phyloP scores from a whole-genome alignment of 1,139 yeast species.

The Kodamaea sp. region DNA sequence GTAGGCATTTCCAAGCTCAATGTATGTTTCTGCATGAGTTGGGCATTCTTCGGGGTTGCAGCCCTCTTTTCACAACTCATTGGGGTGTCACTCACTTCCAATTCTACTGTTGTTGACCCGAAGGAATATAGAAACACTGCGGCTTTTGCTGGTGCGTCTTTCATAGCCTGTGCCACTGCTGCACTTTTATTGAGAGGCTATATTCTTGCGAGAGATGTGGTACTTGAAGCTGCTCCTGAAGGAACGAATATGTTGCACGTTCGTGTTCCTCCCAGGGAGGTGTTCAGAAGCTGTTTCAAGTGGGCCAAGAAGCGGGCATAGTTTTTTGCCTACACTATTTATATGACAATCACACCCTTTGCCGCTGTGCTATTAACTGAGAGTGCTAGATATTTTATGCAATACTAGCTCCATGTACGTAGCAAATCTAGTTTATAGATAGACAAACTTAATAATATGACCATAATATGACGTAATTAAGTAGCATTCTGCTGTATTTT shows the following conservation, averaged over 20 bases:
- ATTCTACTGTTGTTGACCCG: not conserved
- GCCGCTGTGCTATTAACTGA: too few relatives aligned
- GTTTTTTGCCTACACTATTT: too few relatives aligned
- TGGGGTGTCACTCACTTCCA: constrained; percentile 4
- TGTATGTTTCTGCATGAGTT: constrained; percentile 8
- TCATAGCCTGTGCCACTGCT: constrained; percentile 4
- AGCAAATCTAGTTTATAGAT: too few relatives aligned
- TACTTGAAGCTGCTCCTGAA: not conserved
- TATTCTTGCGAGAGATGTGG: constrained; percentile 5
- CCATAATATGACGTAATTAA: too few relatives aligned
- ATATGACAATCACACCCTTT: too few relatives aligned
- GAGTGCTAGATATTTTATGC: too few relatives aligned
- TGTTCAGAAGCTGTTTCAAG: constrained; percentile 6
- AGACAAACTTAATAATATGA: too few relatives aligned
- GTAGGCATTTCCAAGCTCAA: constrained; percentile 9
- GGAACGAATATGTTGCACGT: constrained; percentile 1
- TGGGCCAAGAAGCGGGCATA: constrained; percentile 9
- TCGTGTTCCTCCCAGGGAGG: constrained; percentile 7
- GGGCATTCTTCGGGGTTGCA: constrained; percentile 10
- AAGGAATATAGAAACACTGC: constrained; percentile 5
- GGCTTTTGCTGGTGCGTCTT: constrained; percentile 10
- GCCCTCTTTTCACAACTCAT: constrained; percentile 6
- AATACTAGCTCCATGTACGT: too few relatives aligned
- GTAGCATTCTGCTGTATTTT: too few relatives aligned
- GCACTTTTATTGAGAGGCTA: constrained; percentile 8